These are phyloP conservation scores for Quercus glauca DNA, from an alignment of 306 rosid species.

Conservation along the genomic window DNA sequence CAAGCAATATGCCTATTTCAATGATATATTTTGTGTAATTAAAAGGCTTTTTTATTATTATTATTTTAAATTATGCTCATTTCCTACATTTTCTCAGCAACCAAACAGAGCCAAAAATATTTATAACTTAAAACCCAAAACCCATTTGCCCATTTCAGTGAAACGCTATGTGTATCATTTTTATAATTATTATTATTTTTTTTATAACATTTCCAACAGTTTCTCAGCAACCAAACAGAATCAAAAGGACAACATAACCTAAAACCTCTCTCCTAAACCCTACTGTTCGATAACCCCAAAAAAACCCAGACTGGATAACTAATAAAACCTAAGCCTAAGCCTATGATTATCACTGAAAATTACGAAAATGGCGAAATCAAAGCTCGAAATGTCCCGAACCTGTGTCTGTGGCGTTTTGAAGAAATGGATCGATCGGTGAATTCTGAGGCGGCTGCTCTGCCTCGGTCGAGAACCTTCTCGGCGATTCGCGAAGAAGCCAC, in stretches of 20 bases:
- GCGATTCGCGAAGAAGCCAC: constrained; percentile 17
- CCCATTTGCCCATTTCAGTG: background rate
- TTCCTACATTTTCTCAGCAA: background rate
- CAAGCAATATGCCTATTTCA: background rate
- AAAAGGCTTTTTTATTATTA: background rate
- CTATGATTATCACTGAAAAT: background rate
- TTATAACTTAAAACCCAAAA: too few species aligned
- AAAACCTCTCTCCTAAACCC: too few species aligned
- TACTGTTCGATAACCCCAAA: constrained; percentile 12
- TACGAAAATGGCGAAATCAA: background rate
- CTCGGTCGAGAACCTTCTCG: constrained; percentile 57
- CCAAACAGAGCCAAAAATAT: background rate
- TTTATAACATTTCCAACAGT: background rate
- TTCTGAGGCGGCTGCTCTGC: constrained; percentile 38
- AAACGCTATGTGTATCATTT: too few species aligned
- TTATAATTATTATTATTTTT: background rate
- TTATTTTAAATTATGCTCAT: background rate
- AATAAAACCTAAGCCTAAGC: background rate
- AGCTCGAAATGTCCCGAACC: constrained; percentile 29
- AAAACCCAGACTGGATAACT: background rate
- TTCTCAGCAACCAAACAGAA: background rate
- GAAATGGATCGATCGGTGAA: constrained; percentile 26
- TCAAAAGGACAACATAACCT: background rate
- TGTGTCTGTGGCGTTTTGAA: constrained; percentile 13
- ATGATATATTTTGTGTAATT: too few species aligned